Base-by-base conservation (phyloP, 768 basidiomycete genomes). In the Polyporus arcularius region DNA sequence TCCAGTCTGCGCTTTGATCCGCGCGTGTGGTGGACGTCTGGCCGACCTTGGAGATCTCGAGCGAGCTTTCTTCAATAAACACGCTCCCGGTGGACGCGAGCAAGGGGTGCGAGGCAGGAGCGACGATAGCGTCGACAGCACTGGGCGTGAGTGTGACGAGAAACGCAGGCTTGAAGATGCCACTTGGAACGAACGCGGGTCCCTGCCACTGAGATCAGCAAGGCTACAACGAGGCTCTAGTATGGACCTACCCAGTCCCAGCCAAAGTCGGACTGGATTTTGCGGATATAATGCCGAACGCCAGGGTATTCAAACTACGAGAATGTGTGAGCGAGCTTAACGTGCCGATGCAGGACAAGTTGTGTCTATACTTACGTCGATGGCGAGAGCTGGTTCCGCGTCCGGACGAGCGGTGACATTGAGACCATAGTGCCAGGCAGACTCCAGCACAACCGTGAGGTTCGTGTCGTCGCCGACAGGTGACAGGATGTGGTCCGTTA, bases 41-140 rank as follows among this genome's bases (percentile, higher is more conserved):
- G 3, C 82, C 83, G 38, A 76, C 66, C 68, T 84, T 85, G 68
- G 79, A 81, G 56, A 86, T 83, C 62, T 85, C 84, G 63, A 84
- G 68, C 3, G 82, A 82, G 4, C 73, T 73, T 65, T 85, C 83
- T 43, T 83, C 82, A 40, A 85, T 73, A 68, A 82, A 80, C 5
- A 84, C 38, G 47, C 57, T 31, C 65, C 67, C 57, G 4, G 58
- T 55, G 0, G 66, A 67, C 11, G 69, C 68, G n/a, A 60, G 70
- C 38, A 66, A 68, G 21, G 55, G 74, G 45, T 67, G 67, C 1
- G 65, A 57, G 8, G 63, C 68, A 9, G 65, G 66, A 10, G 60
- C 55, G 21, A 26, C 21, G 5, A 55, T 47, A 10, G 46, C 43
- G n/a, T 43, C 21, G 15, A 55, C 46, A 16, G 60, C 35, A 7